Evolutionary conservation across 495 filamentous ascomycete genomes (phyloP), one percentile per base, ranked within the genome.

Genomic region (Friedmanniomyces simplex): DNA sequence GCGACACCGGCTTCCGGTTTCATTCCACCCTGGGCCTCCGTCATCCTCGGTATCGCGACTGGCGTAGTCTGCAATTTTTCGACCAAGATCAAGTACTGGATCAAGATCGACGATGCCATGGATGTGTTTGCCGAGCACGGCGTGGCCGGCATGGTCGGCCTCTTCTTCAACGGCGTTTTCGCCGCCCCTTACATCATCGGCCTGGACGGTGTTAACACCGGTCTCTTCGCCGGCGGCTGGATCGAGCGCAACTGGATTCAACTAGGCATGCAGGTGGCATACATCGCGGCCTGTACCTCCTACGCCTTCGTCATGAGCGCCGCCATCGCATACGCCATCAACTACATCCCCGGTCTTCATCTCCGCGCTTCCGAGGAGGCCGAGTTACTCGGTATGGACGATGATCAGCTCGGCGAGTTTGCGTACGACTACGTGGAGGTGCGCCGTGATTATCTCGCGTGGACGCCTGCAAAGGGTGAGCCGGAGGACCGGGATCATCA

Each of bases 391-490:
- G 93, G 93, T 55, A 96, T 97, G 91, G 93, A 98, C 64, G 94
- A 97, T 69, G 93, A 98, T 74, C 93, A 98, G 69, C 85, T 96
- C 34, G 93, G 93, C 67, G 93, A 98, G 72, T 98, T 98, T 68
- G 94, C 93, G 7, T 98, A 98, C 75, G 93, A 98, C 72, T 98
- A 98, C 71, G 93, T 98, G 63, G 93, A 98, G 77, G 93, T 98
- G 59, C 85, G 93, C 56, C 83, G 93, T 58, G 93, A 98, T 70
- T 98, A 96, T 76, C 81, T 96, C 16, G 93, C 93, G 46, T 98
- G 93, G 93, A 96, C 89, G 4, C 91, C 93, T 0, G 86, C 88
- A 55, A 87, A 87, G 70, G 67, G 72, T 37, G 82, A 86, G 34
- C 84, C 84, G 61, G 77, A 76, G 16, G 66, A 72, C 34, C 74